Evolutionary conservation across 306 rosid species (phyloP).

Genomic region (Clitoria ternatea): DNA sequence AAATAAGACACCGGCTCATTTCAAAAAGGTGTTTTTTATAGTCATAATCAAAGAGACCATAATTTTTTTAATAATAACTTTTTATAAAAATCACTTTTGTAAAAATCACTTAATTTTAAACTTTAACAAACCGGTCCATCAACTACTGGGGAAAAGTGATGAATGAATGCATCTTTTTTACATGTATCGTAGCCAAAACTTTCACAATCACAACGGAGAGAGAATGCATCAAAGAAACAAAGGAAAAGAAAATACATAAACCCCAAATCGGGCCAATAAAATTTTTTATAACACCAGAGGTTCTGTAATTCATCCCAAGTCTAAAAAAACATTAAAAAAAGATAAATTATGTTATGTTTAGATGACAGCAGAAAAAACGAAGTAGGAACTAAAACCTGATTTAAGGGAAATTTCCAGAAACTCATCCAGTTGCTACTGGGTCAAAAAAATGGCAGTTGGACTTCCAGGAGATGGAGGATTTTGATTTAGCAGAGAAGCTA

Average conservation of each 20-base stretch:
- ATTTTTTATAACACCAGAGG: background rate
- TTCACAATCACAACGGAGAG: background rate
- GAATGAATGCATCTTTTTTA: background rate
- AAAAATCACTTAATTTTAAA: no score
- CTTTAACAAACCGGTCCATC: no score
- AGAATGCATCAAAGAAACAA: background rate
- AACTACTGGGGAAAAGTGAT: background rate
- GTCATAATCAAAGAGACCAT: no score
- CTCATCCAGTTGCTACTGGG: slow-evolving; percentile 31
- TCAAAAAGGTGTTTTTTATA: no score
- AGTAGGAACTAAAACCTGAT: background rate
- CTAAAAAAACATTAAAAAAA: background rate
- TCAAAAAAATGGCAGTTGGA: slow-evolving; percentile 82
- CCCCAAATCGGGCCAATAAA: background rate
- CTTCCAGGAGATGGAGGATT: slow-evolving; percentile 90
- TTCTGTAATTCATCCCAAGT: background rate
- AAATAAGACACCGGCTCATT: no score
- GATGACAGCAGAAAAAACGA: background rate
- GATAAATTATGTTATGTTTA: background rate
- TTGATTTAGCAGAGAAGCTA: slow-evolving; percentile 48
- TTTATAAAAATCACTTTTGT: no score
- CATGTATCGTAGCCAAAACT: background rate
- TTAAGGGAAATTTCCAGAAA: slow-evolving; percentile 5
- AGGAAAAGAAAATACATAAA: background rate
- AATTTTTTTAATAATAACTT: no score